Evolutionary conservation across 192 early-diverging fungal genomes (phyloP).

Genomic region (Oehlia diaphana): DNA sequence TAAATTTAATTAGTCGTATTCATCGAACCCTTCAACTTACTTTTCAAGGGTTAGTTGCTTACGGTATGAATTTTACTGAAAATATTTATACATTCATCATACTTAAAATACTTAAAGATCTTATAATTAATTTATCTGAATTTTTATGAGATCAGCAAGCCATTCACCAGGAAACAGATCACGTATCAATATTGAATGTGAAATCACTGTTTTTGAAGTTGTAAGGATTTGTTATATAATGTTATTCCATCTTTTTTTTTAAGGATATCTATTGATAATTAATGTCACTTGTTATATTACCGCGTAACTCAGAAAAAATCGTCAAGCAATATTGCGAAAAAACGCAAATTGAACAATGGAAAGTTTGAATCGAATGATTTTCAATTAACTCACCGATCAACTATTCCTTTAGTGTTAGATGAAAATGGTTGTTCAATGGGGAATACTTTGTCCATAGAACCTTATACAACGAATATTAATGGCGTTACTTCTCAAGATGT

Average conservation of each 20-base stretch:
- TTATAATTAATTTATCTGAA: background rate
- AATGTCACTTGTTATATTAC: background rate
- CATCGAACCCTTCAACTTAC: conserved; percentile 15
- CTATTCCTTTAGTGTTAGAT: background rate
- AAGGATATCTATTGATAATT: background rate
- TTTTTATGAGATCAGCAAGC: conserved; percentile 9
- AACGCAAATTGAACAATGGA: conserved; percentile 7
- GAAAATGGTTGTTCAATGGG: background rate
- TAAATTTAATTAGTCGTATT: background rate
- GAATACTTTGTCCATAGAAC: background rate
- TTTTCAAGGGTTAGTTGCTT: background rate
- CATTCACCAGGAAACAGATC: background rate
- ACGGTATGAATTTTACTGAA: background rate
- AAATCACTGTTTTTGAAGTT: conserved; percentile 14
- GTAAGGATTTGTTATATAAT: background rate
- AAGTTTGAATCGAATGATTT: background rate
- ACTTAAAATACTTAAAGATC: background rate
- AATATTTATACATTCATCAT: background rate
- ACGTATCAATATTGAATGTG: background rate
- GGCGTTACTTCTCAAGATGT: background rate
- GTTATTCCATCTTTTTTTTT: background rate
- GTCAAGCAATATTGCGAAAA: background rate
- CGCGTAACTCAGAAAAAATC: background rate
- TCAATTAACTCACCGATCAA: background rate
- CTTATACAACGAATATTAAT: background rate